Conservation (phyloP, 306 rosid species). For the Begonia loranthoides region DNA sequence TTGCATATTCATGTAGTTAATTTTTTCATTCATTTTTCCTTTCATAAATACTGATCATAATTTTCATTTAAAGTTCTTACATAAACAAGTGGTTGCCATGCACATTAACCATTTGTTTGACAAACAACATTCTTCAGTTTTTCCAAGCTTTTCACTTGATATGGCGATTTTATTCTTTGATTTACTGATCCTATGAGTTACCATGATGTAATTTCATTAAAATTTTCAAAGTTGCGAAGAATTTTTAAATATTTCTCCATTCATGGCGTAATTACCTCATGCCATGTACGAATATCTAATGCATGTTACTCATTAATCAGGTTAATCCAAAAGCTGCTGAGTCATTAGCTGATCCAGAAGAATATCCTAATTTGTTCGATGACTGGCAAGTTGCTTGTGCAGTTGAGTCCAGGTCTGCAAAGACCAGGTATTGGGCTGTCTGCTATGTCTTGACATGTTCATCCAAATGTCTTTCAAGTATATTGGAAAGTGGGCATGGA, state of each 20-base stretch:
- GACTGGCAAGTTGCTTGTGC: slow-evolving; percentile 97
- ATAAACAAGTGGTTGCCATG: not conserved
- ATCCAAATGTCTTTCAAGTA: not conserved
- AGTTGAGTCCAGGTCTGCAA: slow-evolving; percentile 67
- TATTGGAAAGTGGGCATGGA: not conserved
- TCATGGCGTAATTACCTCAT: not conserved
- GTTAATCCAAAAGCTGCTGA: slow-evolving; percentile 94
- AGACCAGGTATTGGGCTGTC: slow-evolving; percentile 37
- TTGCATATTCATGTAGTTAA: not conserved
- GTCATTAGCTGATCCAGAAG: slow-evolving; percentile 95
- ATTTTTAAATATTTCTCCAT: not conserved
- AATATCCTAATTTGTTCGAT: slow-evolving; percentile 87
- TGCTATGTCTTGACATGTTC: not conserved
- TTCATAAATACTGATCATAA: too few relatives aligned
- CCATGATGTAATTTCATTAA: not conserved
- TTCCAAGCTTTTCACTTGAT: not conserved
- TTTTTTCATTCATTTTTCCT: too few relatives aligned
- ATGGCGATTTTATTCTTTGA: not conserved
- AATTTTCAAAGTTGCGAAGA: not conserved
- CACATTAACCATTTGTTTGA: not conserved
- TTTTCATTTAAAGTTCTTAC: not conserved
- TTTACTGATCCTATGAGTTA: not conserved
- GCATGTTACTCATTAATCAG: slow-evolving; percentile 23
- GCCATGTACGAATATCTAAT: slow-evolving; percentile 2
- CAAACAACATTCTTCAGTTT: not conserved